phyloP scores from a whole-genome alignment of 345 rosid genomes.

The Toxicodendron radicans region DNA sequence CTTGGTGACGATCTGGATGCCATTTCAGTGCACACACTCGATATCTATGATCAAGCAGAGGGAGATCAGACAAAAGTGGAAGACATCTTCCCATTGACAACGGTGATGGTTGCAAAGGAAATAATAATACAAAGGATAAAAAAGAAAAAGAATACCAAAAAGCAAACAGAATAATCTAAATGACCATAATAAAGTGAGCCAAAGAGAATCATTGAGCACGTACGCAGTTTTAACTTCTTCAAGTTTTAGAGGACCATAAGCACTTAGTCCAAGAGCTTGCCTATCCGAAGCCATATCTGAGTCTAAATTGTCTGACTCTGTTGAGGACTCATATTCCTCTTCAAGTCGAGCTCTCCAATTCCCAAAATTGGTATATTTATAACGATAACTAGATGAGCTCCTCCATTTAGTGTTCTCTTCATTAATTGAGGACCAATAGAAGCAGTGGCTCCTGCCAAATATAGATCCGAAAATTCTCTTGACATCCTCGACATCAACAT shows the following conservation, averaged over 20 bases:
- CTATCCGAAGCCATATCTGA: conserved; percentile 60
- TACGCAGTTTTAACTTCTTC: conserved; percentile 85
- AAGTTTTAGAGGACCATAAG: conserved; percentile 73
- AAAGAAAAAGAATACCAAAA: background rate
- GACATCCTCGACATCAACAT: no score
- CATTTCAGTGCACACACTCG: conserved; percentile 85
- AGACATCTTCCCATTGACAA: background rate
- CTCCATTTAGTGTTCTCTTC: conserved; percentile 49
- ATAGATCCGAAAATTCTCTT: conserved; percentile 59
- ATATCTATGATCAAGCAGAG: conserved; percentile 42
- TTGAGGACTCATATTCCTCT: conserved; percentile 56
- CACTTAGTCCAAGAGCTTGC: conserved; percentile 71
- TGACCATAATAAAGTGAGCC: background rate
- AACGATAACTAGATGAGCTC: conserved; percentile 42
- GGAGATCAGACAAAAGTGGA: background rate
- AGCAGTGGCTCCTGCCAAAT: conserved; percentile 57
- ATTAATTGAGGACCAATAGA: conserved; percentile 63
- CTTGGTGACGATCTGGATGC: conserved; percentile 94
- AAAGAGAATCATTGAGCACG: conserved; percentile 28
- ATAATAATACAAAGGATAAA: background rate
- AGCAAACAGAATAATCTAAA: background rate
- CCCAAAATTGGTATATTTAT: conserved; percentile 38
- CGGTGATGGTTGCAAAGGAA: background rate
- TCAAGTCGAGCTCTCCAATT: conserved; percentile 45
- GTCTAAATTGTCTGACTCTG: conserved; percentile 47